Conservation (phyloP, 1,284 basidiomycete genomes). For the Mrakiaceae sp. region DNA sequence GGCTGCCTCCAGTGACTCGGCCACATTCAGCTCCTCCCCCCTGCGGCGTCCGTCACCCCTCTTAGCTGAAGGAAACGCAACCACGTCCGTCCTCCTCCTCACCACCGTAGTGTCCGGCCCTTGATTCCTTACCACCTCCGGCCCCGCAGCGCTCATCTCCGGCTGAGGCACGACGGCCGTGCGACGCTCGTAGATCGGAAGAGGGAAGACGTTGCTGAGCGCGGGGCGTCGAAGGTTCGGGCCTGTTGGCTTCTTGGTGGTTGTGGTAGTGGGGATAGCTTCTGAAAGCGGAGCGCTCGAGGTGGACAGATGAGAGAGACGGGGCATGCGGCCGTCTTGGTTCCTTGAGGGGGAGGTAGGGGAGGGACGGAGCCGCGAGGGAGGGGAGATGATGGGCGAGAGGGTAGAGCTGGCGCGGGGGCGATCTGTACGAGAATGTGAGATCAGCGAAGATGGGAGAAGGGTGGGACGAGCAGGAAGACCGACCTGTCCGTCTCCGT, state of each 20-base stretch:
- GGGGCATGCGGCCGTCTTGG: neutral
- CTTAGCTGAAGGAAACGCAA: too few species aligned
- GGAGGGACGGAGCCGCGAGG: neutral
- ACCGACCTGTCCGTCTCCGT: too few species aligned
- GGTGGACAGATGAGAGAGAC: neutral
- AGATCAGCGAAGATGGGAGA: too few species aligned
- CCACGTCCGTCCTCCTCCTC: too few species aligned
- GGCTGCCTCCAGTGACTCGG: too few species aligned
- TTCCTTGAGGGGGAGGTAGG: neutral
- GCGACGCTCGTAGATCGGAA: neutral
- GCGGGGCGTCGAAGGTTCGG: neutral
- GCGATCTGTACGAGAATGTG: too few species aligned
- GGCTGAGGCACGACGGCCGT: neutral
- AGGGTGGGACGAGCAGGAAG: too few species aligned
- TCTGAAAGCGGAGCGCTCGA: neutral
- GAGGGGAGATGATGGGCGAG: neutral
- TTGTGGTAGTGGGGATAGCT: neutral
- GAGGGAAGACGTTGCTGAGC: slow-evolving; percentile 10
- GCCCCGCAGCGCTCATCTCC: slow-evolving; percentile 1
- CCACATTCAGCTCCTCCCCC: too few species aligned
- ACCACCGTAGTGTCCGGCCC: too few species aligned
- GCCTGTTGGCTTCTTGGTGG: neutral
- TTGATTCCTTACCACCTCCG: too few species aligned
- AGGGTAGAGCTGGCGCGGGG: neutral
- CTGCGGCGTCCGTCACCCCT: too few species aligned